Evolutionary conservation across 257 asterid species (phyloP), one percentile per base, ranked within the genome.

Genomic region (Fraxinus pennsylvanica): DNA sequence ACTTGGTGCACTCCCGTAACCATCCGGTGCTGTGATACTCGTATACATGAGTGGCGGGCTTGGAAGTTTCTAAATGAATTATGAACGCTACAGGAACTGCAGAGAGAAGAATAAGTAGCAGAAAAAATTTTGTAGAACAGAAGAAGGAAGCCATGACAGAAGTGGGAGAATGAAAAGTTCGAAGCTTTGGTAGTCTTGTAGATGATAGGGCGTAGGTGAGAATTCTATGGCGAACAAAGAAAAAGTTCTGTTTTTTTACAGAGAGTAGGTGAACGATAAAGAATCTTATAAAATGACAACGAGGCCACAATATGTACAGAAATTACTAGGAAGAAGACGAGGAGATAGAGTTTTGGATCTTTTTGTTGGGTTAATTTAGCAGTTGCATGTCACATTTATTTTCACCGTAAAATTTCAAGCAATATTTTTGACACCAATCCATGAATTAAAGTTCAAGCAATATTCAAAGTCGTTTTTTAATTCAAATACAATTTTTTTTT

Each of bases 1-100:
- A 95, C 82, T 91, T 95, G 76, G 90, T 63, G 83, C 92, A 85
- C 89, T 95, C 99, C n/a, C 99, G 89, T 71, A 95, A 74, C 94
- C 94, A 92, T 1, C 97, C 96, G 5, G 71, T 43, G 90, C 96
- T 86, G 90, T 79, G 84, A 90, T 82, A 91, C 83, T 86, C 78
- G 84, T 79, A 89, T 22, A 80, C 86, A 86, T 90, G 94, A 25
- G 89, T 83, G n/a, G 86, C 39, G 7, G 91, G 94, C 59, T 72
- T 81, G 17, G 90, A 79, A 0, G 94, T 88, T 43, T 91, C 98
- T 36, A 87, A 79, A 52, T 82, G 97, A 57, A 94, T 79, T 35
- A 94, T 66, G 82, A 87, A 83, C 17, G 96, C 97, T 25, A 88
- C 52, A 25, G 97, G 97, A 67, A 94, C 82, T 32, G 97, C 97